A percentile compares a stretch with the other conserved stretches of the same genome.
These are phyloP conservation scores for Ottelia alismoides DNA, from an alignment of 106 monocot genomes.

Conservation along the genomic window DNA sequence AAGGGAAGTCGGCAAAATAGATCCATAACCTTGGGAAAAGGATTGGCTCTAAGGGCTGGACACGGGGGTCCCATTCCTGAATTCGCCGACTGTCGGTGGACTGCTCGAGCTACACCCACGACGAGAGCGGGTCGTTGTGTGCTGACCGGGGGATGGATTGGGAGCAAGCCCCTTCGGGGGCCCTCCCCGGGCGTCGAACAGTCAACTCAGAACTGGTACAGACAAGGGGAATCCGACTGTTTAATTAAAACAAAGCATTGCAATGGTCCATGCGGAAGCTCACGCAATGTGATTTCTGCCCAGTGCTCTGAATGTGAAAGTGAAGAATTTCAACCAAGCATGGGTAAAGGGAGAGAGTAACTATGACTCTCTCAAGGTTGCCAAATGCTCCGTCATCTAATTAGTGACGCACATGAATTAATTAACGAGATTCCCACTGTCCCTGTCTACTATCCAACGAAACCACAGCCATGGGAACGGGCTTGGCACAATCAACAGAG, in stretches of 20 bases:
- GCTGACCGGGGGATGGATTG: no score
- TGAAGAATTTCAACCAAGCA: constrained; percentile 60
- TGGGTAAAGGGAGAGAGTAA: constrained; percentile 76
- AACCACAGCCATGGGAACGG: background rate
- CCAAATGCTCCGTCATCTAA: constrained; percentile 56
- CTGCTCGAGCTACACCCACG: no score
- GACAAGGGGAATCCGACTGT: constrained; percentile 25
- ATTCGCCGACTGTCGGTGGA: no score
- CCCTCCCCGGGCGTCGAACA: no score
- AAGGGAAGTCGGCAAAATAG: no score
- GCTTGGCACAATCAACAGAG: constrained; percentile 6
- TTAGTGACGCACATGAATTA: constrained; percentile 1
- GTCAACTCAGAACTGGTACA: constrained; percentile 24
- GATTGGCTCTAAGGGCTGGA: no score
- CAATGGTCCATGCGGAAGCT: constrained; percentile 29
- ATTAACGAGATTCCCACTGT: constrained; percentile 1
- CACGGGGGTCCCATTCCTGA: no score
- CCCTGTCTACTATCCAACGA: constrained; percentile 1
- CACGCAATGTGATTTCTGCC: constrained; percentile 41
- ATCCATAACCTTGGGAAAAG: no score
- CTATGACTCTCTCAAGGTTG: constrained; percentile 92
- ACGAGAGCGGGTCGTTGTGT: no score
- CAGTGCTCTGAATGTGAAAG: constrained; percentile 49
- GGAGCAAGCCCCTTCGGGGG: no score
- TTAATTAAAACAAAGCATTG: constrained; percentile 27